These are phyloP conservation scores for Ambrosia artemisiifolia DNA, from an alignment of 129 eudicot genomes.

Conservation along the genomic window DNA sequence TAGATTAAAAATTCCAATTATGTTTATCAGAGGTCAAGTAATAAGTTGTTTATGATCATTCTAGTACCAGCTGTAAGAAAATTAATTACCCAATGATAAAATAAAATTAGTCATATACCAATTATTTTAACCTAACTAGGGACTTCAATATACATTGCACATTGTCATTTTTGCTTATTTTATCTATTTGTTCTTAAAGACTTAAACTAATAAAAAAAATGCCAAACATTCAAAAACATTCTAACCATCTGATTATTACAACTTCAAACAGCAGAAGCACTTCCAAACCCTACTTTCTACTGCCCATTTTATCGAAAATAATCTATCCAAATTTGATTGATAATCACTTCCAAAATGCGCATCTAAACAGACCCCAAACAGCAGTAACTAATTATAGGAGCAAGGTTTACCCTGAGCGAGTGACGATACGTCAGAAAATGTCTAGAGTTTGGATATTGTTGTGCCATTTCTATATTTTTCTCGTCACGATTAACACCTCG, in stretches of 20 bases:
- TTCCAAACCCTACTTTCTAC: not conserved
- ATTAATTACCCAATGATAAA: not conserved
- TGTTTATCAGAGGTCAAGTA: not conserved
- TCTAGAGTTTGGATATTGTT: conserved; percentile 73
- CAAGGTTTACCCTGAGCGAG: conserved; percentile 72
- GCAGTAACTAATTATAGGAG: not conserved
- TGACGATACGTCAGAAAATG: conserved; percentile 95
- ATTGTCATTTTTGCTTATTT: not conserved
- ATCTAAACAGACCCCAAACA: not conserved
- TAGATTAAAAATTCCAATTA: not conserved
- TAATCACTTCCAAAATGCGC: not conserved
- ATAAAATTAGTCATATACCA: not conserved
- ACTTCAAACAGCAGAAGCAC: conserved; percentile 1
- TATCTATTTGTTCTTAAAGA: not conserved
- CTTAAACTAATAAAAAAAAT: not conserved
- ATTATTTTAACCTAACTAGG: not conserved
- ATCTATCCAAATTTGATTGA: not conserved
- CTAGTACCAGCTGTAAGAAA: not conserved
- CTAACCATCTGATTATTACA: not conserved
- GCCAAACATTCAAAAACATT: not conserved
- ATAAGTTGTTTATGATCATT: not conserved
- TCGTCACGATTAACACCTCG: conserved; percentile 97
- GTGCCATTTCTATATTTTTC: conserved; percentile 79
- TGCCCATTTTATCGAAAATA: not conserved
- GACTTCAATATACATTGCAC: not conserved